Base-by-base conservation (phyloP, 148 eudicot genomes). In the Nyssa sinensis region DNA sequence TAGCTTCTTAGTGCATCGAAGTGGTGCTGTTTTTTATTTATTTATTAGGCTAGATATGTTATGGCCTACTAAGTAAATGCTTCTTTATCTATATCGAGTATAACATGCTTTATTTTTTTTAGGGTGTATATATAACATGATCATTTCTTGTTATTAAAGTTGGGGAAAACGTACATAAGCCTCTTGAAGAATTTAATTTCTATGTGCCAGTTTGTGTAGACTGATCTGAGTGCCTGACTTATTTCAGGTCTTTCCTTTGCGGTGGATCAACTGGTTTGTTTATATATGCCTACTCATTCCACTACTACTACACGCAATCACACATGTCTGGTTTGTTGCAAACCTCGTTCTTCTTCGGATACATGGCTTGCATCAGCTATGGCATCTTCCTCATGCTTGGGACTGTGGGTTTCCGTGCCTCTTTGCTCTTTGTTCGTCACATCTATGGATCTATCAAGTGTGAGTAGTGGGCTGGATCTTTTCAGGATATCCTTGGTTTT, bases 361-460 rank as follows among this genome's bases (percentile, higher is more conserved):
- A 63, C 37, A 63, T 63, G 66, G 37, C 66, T 17, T 63, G 66
- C 66, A 63, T 63, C 37, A 30, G 66, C 66, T 63, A 30, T 12
- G 66, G 66, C 8, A 30, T 63, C 23, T 63, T 63, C 7, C 66
- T 63, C 23, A 63, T 63, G 66, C 66, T 63, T 24, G 66, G 66
- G 10, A 31, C 66, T 4, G 37, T 63, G 5, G 37, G 66, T 31
- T 63, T 63, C 66, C 37, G 7, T 17, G 66, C 66, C 6, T 31
- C 66, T 4, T 63, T 63, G 66, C 66, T 63, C 37, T 63, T 63
- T 31, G 66, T 63, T 63, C 66, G 37, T 63, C n/a, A 30, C 7
- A 30, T 63, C 17, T 63, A 63, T 16, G 66, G 66, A 9, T 63
- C 66, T 63, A 63, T 63, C 34, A 63, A 63, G 66, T 63, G 66